A percentile compares a stretch with the other conserved stretches of the same genome.
phyloP scores from a whole-genome alignment of 345 rosid species.

The Pelargonium nanum region DNA sequence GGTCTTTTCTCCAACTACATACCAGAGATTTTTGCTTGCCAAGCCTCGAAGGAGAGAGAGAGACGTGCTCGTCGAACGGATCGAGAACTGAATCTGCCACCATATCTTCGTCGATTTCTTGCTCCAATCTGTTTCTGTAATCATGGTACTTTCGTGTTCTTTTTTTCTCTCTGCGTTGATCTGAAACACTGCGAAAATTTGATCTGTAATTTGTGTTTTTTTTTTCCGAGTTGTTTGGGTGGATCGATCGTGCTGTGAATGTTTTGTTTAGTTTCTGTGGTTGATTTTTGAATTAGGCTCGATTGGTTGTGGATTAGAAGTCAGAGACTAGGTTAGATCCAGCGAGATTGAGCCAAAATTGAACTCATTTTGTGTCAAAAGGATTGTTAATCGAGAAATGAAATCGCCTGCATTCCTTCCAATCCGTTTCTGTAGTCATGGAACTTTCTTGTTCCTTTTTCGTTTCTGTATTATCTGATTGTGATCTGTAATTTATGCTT shows the following conservation, averaged over 20 bases:
- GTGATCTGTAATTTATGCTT: background rate
- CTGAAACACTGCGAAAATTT: no score
- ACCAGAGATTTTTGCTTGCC: background rate
- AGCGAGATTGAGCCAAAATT: no score
- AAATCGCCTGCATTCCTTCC: no score
- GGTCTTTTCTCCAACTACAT: background rate
- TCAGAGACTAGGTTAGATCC: no score
- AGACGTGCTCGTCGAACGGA: conserved; percentile 11
- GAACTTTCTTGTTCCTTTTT: conserved; percentile 6
- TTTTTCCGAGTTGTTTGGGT: no score
- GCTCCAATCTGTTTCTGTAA: conserved; percentile 13
- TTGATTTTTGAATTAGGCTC: no score
- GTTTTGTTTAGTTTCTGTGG: no score
- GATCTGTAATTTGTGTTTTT: background rate
- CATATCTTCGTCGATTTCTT: conserved; percentile 6
- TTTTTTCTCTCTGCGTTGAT: background rate
- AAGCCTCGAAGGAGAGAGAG: no score
- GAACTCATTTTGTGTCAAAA: no score
- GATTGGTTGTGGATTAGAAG: no score
- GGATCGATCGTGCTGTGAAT: no score
- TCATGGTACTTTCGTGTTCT: conserved; percentile 21
- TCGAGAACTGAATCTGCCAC: background rate
- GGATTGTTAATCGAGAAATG: no score
- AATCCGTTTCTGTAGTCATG: conserved; percentile 22
- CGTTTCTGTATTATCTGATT: background rate